Conservation (phyloP, 2,329 filamentous ascomycete genomes). For the Fusarium anguioides region DNA sequence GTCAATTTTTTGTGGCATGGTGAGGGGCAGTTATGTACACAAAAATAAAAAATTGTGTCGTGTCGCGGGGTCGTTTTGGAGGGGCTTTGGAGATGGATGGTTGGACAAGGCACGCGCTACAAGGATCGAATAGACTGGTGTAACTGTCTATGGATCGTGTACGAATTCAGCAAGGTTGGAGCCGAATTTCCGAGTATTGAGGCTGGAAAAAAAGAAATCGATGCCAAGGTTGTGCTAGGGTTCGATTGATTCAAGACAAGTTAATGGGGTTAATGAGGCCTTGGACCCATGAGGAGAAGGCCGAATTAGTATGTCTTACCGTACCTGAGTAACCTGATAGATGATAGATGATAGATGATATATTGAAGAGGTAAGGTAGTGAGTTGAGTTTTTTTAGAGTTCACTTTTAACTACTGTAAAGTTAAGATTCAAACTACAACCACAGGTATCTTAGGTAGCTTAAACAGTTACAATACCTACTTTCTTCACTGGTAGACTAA, state of each 20-base stretch:
- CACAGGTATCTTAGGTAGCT: not conserved
- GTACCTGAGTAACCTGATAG: too few relatives aligned
- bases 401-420: too few relatives aligned
- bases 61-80: conserved; percentile 30
- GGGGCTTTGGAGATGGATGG: conserved; percentile 18
- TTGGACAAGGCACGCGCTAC: not conserved
- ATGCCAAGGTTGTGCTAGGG: conserved; percentile 6
- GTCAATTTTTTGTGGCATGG: conserved; percentile 50
- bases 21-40: conserved; percentile 19
- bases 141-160: conserved; percentile 1
- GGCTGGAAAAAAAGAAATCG: not conserved
- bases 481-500: too few relatives aligned
- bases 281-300: not conserved
- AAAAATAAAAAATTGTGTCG: conserved; percentile 22
- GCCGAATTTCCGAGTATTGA: conserved; percentile 13
- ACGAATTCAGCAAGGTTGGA: not conserved
- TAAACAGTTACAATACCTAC: too few relatives aligned
- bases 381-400: too few relatives aligned
- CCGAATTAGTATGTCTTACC: not conserved
- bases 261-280: not conserved
- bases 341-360: too few relatives aligned
- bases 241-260: not conserved
- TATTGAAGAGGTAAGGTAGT: too few relatives aligned
- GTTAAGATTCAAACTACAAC: not conserved
- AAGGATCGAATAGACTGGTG: conserved; percentile 18